Base-by-base conservation (phyloP, 1,284 basidiomycete genomes). In the Pascua guehoae region DNA sequence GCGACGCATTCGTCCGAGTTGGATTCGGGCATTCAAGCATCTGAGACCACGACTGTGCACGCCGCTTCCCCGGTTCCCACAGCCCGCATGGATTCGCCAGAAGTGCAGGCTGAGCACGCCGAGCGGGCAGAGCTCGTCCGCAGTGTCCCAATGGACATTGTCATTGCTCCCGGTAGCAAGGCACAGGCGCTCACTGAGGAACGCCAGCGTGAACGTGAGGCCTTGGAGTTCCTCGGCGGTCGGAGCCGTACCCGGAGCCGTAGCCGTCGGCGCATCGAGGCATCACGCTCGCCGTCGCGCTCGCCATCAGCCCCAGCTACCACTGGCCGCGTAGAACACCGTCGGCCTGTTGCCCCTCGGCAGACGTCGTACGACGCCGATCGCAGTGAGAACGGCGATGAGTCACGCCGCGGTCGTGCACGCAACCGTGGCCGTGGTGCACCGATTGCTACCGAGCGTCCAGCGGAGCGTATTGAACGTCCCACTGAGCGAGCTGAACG, bases 91-190 rank as follows among this genome's bases (percentile, higher is more conserved):
- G 46, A 56, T 1, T 56, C 57, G 5, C 51, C 59, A 0, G 59
- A 52, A 56, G 57, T 15, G 7, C 24, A 32, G 24, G 24, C 24
- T 32, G 24, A 32, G 24, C 24, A 7, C 24, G 24, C 24, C 7
- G 24, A 32, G 24, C 24, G 24, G 24, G 24, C 24, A 32, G 62
- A 72, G 43, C 58, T 74, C 47, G 74, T 75, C 32, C 60, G 71
- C 45, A 70, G 67, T 50, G 57, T 75, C 1, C 74, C 74, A 8
- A 68, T 75, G 68, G 67, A 75, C 58, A 75, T 75, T 54, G 64
- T 68, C 36, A 43, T 70, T 15, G 67, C 68, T 11, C 38, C 59
- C 0, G 61, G 59, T 38, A 49, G 53, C 57, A 59, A 56, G 18
- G 62, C 64, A 1, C 60, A 54, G 17, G 56, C 51, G 11, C 48